Base-by-base conservation (phyloP, 495 filamentous ascomycete genomes). In the Neurospora sp. region DNA sequence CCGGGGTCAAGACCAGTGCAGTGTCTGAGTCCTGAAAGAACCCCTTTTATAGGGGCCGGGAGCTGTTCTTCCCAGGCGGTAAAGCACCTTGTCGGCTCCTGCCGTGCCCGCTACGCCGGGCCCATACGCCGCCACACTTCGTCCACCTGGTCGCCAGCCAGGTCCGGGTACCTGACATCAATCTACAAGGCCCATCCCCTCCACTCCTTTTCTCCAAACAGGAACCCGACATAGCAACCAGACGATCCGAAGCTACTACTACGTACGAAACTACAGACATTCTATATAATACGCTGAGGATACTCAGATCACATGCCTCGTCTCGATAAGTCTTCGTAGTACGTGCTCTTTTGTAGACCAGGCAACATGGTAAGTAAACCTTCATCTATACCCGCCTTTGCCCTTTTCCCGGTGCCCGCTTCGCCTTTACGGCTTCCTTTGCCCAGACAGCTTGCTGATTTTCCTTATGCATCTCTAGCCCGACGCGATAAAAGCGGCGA, bases 401-500 rank as follows among this genome's bases (percentile, higher is more conserved):
- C 18, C 16, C 59, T 44, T 8, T 27, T n/a, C 42, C 16, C 41
- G 18, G 6, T 66, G 12, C 4, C 20, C 37, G n/a, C 46, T 62
- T 35, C 27, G 54, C 6, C 14, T 8, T 35, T 16, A 35, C 3
- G 27, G 14, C 12, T 66, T 66, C 54, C 8, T 31, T 35, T 8
- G 23, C 54, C 14, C 12, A 4, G 27, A 8, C 27, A 66, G 12
- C 27, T 79, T 37, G 74, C 73, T 70, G 35, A 70, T 70, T 5
- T 66, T 31, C 4, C 20, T 1, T 23, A 71, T 70, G 31, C 54
- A n/a, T 16, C 8, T 27, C n/a, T 46, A 84, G 83, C 79, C 80
- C 80, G 87, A 83, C 85, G 73, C 81, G 71, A 71, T 80, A 73
- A 99, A 99, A 84, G 94, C 91, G 69, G 87, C 86, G 74, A 88